These are phyloP conservation scores for Chaetomium olivaceum DNA, from an alignment of 2,329 filamentous ascomycete genomes.

Conservation along the genomic window DNA sequence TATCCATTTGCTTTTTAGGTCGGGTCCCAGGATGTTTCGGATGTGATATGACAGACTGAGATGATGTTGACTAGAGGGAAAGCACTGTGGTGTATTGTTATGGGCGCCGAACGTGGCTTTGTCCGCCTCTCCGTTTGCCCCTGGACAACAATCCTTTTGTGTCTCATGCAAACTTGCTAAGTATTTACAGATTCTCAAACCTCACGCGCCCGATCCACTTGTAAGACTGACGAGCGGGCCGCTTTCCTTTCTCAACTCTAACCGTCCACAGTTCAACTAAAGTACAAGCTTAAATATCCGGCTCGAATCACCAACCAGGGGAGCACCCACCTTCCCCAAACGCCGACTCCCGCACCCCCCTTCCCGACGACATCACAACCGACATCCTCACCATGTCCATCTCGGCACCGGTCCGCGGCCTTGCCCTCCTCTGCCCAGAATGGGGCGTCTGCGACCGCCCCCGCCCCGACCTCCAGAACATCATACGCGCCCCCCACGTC, in stretches of 20 bases:
- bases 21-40: background rate
- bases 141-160: background rate
- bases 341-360: background rate
- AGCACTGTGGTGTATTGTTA: background rate
- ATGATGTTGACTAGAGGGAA: background rate
- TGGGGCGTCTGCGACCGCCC: slow-evolving; percentile 17
- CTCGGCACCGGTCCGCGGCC: slow-evolving; percentile 8
- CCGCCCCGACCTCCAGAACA: background rate
- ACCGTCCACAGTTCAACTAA: background rate
- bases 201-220: background rate
- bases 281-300: background rate
- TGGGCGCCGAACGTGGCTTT: background rate
- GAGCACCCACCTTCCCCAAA: background rate
- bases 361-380: slow-evolving; percentile 18
- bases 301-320: background rate
- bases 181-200: background rate
- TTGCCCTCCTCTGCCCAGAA: slow-evolving; percentile 20
- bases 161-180: background rate
- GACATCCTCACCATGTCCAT: slow-evolving; percentile 14
- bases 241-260: background rate
- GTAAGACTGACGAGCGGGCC: background rate
- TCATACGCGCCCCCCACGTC: slow-evolving; percentile 16
- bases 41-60: background rate
- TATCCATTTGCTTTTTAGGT: slow-evolving; percentile 26
- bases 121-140: background rate